Evolutionary conservation across 306 rosid species (phyloP).

Genomic region (Spatholobus suberectus): DNA sequence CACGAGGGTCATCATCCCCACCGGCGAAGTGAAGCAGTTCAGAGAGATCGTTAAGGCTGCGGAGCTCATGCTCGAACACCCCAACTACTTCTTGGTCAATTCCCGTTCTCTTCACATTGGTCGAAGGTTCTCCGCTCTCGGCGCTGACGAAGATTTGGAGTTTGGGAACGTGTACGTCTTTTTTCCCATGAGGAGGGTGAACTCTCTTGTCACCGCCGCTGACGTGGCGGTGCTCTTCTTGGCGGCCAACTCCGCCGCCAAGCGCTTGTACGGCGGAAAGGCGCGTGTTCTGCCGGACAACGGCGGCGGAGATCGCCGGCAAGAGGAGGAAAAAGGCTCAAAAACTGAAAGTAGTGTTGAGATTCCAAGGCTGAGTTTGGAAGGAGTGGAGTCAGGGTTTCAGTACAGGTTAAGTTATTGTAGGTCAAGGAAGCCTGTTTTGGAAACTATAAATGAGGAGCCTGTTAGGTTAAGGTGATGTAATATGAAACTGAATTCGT

Average conservation of each 20-base stretch:
- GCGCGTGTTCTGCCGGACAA: conserved; percentile 55
- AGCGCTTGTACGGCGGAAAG: conserved; percentile 56
- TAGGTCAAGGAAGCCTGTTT: conserved; percentile 78
- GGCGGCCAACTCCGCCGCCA: conserved; percentile 81
- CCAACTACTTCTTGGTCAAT: conserved; percentile 59
- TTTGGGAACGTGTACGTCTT: conserved; percentile 74
- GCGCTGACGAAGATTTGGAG: conserved; percentile 83
- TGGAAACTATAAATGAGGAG: conserved; percentile 90
- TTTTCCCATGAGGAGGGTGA: conserved; percentile 77
- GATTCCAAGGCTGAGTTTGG: conserved; percentile 63
- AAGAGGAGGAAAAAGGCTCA: background rate
- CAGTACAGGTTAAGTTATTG: conserved; percentile 63
- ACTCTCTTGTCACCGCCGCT: conserved; percentile 70
- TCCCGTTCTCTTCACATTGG: conserved; percentile 75
- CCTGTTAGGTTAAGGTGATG: conserved; percentile 42
- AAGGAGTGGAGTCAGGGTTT: conserved; percentile 65
- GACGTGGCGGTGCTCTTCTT: conserved; percentile 77
- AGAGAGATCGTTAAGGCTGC: conserved; percentile 70
- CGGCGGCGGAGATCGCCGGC: background rate
- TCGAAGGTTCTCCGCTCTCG: conserved; percentile 70
- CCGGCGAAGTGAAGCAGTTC: conserved; percentile 77
- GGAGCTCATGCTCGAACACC: conserved; percentile 87
- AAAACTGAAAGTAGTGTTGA: background rate
- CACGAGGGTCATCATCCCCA: conserved; percentile 69
- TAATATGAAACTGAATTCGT: no score